Percentiles rank a stretch among this genome's conserved stretches.
These are phyloP conservation scores for Pyricularia pennisetigena DNA, from an alignment of 2,329 filamentous ascomycete genomes.

Conservation along the genomic window DNA sequence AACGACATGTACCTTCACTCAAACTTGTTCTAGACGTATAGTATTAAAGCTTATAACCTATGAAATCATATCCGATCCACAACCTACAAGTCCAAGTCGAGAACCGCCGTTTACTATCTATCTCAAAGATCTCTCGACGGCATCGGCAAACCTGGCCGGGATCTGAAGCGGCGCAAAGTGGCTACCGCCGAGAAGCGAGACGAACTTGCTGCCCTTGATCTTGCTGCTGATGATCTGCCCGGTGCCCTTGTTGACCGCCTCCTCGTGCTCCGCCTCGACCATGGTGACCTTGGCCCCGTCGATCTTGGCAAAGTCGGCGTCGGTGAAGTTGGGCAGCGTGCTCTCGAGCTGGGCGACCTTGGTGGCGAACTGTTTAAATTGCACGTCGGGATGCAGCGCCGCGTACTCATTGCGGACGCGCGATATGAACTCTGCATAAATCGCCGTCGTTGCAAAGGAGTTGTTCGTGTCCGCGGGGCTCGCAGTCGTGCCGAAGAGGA, in stretches of 20 bases:
- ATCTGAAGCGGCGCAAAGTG: constrained; percentile 33
- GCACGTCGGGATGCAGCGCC: constrained; percentile 21
- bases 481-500: constrained; percentile 26
- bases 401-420: constrained; percentile 26
- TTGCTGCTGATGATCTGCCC: constrained; percentile 22
- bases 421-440: constrained; percentile 23
- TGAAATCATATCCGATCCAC: too few species aligned
- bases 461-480: constrained; percentile 23
- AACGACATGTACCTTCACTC: too few species aligned
- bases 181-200: constrained; percentile 26
- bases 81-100: too few species aligned
- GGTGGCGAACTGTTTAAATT: constrained; percentile 23
- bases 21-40: too few species aligned
- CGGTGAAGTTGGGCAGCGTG: constrained; percentile 21
- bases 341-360: constrained; percentile 17
- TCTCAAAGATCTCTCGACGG: constrained; percentile 20
- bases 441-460: constrained; percentile 20
- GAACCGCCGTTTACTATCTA: not conserved
- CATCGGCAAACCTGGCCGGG: constrained; percentile 22
- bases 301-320: constrained; percentile 13
- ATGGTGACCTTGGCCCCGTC: constrained; percentile 17
- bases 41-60: too few species aligned
- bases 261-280: constrained; percentile 20
- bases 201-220: constrained; percentile 25
- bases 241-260: constrained; percentile 28